Conservation (phyloP, 2,329 filamentous ascomycete genomes). For the Cordyceps javanica region DNA sequence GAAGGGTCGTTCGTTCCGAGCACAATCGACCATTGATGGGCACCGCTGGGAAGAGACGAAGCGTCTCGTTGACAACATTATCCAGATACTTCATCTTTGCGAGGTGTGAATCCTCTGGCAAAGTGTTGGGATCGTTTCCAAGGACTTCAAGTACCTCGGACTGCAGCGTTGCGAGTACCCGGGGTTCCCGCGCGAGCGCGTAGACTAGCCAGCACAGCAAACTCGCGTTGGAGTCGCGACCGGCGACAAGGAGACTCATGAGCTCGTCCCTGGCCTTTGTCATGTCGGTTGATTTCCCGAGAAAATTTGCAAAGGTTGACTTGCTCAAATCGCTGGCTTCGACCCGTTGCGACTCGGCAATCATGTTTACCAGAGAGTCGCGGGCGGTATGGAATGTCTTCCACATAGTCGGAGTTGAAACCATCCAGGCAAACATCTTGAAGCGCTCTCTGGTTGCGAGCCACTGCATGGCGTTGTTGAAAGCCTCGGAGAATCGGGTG, state of each 20-base stretch:
- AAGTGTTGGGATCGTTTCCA: neutral
- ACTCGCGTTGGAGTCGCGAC: conserved; percentile 4
- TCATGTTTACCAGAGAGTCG: conserved; percentile 12
- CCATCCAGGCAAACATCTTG: conserved; percentile 13
- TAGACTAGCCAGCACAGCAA: conserved; percentile 12
- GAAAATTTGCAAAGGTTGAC: neutral
- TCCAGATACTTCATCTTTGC: conserved; percentile 6
- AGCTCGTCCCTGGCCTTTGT: conserved; percentile 4
- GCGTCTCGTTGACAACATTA: conserved; percentile 7
- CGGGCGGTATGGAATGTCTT: conserved; percentile 1
- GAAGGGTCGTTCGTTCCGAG: neutral
- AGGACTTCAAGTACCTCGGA: conserved; percentile 2
- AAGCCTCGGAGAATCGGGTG: conserved; percentile 1
- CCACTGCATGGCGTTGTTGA: conserved; percentile 2
- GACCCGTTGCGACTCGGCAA: conserved; percentile 1
- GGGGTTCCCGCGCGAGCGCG: conserved; percentile 7
- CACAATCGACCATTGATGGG: conserved; percentile 13
- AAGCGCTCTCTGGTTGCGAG: conserved; percentile 10
- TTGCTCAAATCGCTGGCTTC: neutral
- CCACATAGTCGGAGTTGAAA: neutral
- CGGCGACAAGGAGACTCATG: conserved; percentile 7
- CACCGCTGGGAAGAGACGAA: conserved; percentile 10
- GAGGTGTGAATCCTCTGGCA: conserved; percentile 2
- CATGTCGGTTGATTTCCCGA: neutral
- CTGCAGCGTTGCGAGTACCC: conserved; percentile 1